phyloP scores from a whole-genome alignment of 2,329 filamentous ascomycete genomes.

The Eurotiales sp. region DNA sequence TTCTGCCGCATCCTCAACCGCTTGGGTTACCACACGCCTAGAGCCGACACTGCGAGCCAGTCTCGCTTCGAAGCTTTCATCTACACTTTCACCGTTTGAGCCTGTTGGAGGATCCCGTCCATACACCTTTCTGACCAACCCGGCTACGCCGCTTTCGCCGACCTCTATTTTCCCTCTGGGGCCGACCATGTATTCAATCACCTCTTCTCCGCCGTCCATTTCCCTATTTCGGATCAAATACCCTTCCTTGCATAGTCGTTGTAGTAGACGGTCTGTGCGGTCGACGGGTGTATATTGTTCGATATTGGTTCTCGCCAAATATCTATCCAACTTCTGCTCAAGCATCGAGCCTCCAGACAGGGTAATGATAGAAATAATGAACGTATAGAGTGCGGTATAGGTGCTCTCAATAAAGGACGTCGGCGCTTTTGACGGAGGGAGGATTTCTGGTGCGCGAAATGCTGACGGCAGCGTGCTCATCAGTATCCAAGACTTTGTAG shows the following conservation, averaged over 20 bases:
- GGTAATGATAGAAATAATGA: conserved; percentile 72
- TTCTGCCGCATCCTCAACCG: background rate
- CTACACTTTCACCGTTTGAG: background rate
- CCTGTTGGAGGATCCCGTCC: conserved; percentile 26
- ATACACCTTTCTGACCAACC: conserved; percentile 60
- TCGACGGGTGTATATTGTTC: conserved; percentile 70
- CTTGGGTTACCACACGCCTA: background rate
- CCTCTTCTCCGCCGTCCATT: conserved; percentile 65
- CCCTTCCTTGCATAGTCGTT: conserved; percentile 72
- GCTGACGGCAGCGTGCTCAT: conserved; percentile 65
- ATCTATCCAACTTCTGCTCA: conserved; percentile 73
- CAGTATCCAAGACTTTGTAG: conserved; percentile 70
- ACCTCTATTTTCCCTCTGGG: conserved; percentile 83
- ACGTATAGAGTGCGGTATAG: conserved; percentile 76
- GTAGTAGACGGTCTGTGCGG: conserved; percentile 70
- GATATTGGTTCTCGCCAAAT: conserved; percentile 70
- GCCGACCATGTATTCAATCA: conserved; percentile 77
- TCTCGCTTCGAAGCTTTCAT: conserved; percentile 13
- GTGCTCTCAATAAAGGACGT: conserved; percentile 67
- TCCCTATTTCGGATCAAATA: conserved; percentile 77
- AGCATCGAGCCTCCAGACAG: conserved; percentile 69
- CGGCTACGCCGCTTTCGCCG: conserved; percentile 69
- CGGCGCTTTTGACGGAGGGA: conserved; percentile 64
- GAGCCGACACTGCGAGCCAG: conserved; percentile 13
- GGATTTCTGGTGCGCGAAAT: conserved; percentile 64